Evolutionary conservation across 352 stramenopile genomes (phyloP).

Genomic region (Globisporangium cederbergense): DNA sequence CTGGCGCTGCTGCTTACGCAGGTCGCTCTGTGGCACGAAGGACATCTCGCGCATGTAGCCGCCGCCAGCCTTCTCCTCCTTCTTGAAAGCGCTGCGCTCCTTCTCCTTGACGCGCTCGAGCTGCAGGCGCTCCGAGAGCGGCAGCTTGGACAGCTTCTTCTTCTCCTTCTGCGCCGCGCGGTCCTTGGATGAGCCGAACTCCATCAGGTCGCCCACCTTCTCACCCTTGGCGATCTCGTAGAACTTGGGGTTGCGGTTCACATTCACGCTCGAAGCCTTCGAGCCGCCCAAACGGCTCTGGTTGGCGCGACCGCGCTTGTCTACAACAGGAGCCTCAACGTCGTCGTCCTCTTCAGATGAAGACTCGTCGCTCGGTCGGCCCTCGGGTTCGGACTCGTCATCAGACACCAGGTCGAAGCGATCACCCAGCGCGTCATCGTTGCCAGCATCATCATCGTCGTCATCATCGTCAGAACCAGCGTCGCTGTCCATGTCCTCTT

Average conservation of each 20-base stretch:
- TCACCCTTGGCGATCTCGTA: constrained; percentile 85
- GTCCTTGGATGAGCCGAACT: constrained; percentile 67
- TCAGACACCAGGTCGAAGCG: constrained; percentile 75
- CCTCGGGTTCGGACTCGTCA: constrained; percentile 45
- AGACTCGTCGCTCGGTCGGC: constrained; percentile 64
- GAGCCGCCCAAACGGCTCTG: constrained; percentile 10
- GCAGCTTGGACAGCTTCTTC: constrained; percentile 75
- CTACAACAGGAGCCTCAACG: constrained; percentile 6
- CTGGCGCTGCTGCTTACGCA: constrained; percentile 56
- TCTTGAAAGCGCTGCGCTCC: constrained; percentile 81
- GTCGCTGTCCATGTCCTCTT: constrained; percentile 93
- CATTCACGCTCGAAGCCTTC: constrained; percentile 9
- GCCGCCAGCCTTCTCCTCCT: constrained; percentile 65
- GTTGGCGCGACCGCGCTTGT: constrained; percentile 10
- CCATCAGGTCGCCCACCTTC: constrained; percentile 77
- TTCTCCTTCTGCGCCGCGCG: constrained; percentile 68
- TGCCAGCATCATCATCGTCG: constrained; percentile 22
- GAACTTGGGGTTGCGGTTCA: constrained; percentile 69
- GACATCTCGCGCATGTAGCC: constrained; percentile 86
- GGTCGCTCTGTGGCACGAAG: constrained; percentile 63
- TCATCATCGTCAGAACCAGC: constrained; percentile 62
- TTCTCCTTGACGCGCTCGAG: constrained; percentile 71
- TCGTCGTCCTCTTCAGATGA: constrained; percentile 58
- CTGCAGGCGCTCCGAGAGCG: constrained; percentile 70
- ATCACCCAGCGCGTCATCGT: constrained; percentile 48